Evolutionary conservation across 148 eudicot genomes (phyloP).

Genomic region (Selenicereus undatus): DNA sequence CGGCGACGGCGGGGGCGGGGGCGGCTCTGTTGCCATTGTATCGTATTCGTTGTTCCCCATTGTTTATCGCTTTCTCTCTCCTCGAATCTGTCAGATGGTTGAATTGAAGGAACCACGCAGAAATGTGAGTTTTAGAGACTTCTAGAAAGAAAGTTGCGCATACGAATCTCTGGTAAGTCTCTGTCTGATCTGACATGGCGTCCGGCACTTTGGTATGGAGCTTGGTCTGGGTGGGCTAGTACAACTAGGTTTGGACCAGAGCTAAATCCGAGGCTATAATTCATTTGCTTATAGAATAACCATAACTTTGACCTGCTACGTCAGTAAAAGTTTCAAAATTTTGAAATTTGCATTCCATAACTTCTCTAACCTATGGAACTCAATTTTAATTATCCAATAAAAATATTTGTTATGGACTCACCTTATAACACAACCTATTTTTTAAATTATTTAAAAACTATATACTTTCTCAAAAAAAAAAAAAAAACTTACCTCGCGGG

Average conservation of each 20-base stretch:
- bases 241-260: not conserved
- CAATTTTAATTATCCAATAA: too few relatives aligned
- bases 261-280: not conserved
- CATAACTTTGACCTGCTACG: too few relatives aligned
- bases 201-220: not conserved
- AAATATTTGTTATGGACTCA: too few relatives aligned
- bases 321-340: too few relatives aligned
- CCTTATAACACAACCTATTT: too few relatives aligned
- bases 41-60: slow-evolving; percentile 18
- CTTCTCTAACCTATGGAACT: too few relatives aligned
- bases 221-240: not conserved
- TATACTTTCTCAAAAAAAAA: too few relatives aligned
- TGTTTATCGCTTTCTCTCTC: not conserved
- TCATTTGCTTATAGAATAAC: too few relatives aligned
- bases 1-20: not conserved
- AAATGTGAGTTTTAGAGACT: not conserved
- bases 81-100: not conserved
- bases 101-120: not conserved
- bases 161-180: not conserved
- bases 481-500: too few relatives aligned
- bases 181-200: not conserved
- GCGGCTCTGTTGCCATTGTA: slow-evolving; percentile 22
- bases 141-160: not conserved
- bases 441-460: too few relatives aligned
- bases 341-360: too few relatives aligned